These are phyloP conservation scores for Bathelium albidoporum DNA, from an alignment of 495 filamentous ascomycete genomes.

Conservation along the genomic window DNA sequence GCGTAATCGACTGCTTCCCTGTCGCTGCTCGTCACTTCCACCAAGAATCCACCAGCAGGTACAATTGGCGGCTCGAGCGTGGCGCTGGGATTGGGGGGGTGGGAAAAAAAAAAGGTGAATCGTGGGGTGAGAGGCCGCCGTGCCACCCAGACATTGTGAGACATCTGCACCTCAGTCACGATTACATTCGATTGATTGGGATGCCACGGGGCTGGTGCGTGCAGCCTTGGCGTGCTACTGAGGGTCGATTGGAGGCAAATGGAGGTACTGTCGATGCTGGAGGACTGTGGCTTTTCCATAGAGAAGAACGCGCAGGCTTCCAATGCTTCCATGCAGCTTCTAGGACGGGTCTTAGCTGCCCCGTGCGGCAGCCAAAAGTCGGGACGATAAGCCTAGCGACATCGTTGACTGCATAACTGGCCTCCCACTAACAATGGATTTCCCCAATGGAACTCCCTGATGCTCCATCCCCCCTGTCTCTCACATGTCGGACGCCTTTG, in stretches of 20 bases:
- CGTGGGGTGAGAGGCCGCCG: no score
- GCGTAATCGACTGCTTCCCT: background rate
- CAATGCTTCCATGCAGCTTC: slow-evolving; percentile 1
- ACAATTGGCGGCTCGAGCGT: background rate
- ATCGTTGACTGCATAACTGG: background rate
- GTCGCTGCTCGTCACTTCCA: background rate
- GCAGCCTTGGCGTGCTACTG: background rate
- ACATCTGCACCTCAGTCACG: no score
- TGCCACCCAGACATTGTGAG: no score
- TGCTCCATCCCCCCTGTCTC: background rate
- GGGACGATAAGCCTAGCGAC: background rate
- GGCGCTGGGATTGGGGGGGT: background rate
- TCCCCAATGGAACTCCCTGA: background rate
- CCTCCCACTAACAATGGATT: no score
- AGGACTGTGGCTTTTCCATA: background rate
- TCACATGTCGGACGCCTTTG: background rate
- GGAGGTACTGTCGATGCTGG: background rate
- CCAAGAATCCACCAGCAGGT: background rate
- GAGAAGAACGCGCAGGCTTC: background rate
- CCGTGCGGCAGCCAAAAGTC: no score
- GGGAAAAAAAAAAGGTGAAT: background rate
- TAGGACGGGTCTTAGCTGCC: background rate
- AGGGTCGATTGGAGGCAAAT: background rate
- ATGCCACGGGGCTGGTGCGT: background rate
- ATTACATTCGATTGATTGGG: background rate